Evolutionary conservation across 371 early-diverging fungal genomes (phyloP), one percentile per base, ranked within the genome.

Genomic region (Haplosporangium sp.): DNA sequence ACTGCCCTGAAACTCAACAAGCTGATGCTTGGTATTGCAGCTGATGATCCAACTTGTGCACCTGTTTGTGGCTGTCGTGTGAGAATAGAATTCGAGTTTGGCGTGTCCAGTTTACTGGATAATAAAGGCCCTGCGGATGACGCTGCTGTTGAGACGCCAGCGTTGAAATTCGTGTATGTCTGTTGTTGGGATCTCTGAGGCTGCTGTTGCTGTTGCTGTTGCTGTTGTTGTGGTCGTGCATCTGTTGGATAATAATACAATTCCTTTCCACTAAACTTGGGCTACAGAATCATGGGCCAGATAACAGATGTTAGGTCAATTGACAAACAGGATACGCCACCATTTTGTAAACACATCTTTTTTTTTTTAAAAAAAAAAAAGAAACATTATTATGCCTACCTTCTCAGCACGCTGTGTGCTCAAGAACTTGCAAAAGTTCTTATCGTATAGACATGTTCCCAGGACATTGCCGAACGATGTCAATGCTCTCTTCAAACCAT

Each of bases 371-470:
- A n/a, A n/a, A n/a, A n/a, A n/a, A n/a, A n/a, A n/a, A n/a, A n/a
- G 4, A 29, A 29, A 2, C 4, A 29, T 29, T 29, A 29, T 29
- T 29, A 29, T 29, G 16, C 23, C 6, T 66, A 67, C 73, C 59
- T 51, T 59, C 3, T 71, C 64, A 3, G 42, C 37, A 18, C 40
- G 54, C 47, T 73, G 80, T n/a, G 60, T 81, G 16, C 74, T 67
- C 12, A 99, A 74, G 36, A 86, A 83, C 62, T 80, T 86, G 45
- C 95, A 60, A 82, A 86, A 98, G 11, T 87, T 85, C 83, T 98
- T 98, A 80, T 99, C 97, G 80, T 98, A 98, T 3, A 97, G 83
- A 67, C 99, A 99, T 69, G 96, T 96, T 16, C 99, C 99, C 50
- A 99, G 67, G 9, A 90, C 90, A 67, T 96, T 96, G 18, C 99